Evolutionary conservation across 768 basidiomycete species (phyloP).

Genomic region (Pisolithus albus): DNA sequence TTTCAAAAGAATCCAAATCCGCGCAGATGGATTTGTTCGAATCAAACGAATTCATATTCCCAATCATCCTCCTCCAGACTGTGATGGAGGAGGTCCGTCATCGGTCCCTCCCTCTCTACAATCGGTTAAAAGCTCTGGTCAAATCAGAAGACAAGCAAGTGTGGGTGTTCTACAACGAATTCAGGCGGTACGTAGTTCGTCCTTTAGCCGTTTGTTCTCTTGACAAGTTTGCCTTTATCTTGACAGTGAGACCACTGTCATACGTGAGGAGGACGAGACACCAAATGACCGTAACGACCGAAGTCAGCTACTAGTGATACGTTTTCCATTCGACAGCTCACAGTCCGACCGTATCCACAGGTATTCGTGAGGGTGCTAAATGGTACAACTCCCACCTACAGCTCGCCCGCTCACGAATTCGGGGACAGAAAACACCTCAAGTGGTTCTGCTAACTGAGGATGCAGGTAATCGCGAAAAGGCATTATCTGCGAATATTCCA

Average conservation of each 20-base stretch:
- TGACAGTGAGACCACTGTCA: constrained; percentile 69
- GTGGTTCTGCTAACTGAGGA: constrained; percentile 89
- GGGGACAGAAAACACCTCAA: constrained; percentile 43
- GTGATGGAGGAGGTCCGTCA: constrained; percentile 96
- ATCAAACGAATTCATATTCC: constrained; percentile 63
- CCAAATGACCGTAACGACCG: constrained; percentile 95
- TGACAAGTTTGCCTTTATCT: background rate
- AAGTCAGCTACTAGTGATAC: constrained; percentile 40
- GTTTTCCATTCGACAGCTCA: background rate
- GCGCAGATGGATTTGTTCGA: constrained; percentile 90
- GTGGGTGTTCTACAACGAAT: constrained; percentile 86
- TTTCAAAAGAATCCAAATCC: background rate
- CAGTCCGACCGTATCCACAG: constrained; percentile 31
- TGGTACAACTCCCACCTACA: constrained; percentile 82
- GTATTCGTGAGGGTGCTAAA: constrained; percentile 77
- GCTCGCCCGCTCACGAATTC: constrained; percentile 43
- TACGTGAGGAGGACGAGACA: constrained; percentile 69
- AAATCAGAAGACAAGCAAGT: constrained; percentile 81
- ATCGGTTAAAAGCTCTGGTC: constrained; percentile 79
- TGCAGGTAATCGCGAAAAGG: constrained; percentile 72
- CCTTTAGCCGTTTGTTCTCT: background rate
- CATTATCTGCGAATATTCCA: constrained; percentile 54
- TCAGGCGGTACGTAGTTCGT: constrained; percentile 53
- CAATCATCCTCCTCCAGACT: constrained; percentile 89
- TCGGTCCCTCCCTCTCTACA: constrained; percentile 86